Evolutionary conservation across 2,329 filamentous ascomycete species (phyloP).

Genomic region (Hypoxylon sp.): DNA sequence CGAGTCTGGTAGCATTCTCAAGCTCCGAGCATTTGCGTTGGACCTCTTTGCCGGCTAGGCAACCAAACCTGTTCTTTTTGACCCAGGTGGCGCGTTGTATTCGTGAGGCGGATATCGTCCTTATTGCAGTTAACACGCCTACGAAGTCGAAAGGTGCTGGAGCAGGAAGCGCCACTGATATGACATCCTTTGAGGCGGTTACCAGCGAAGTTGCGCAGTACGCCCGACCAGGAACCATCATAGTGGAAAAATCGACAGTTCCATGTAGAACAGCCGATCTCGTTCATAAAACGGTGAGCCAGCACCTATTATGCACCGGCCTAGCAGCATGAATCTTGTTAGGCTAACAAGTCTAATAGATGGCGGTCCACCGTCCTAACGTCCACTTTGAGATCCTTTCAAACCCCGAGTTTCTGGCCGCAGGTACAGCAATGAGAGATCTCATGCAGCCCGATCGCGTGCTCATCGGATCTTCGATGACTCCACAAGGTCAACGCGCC

Average conservation of each 20-base stretch:
- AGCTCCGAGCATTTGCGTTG: neutral
- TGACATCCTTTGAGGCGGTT: constrained; percentile 79
- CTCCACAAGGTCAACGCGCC: constrained; percentile 71
- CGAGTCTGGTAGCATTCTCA: neutral
- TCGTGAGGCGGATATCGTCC: constrained; percentile 77
- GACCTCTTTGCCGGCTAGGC: constrained; percentile 60
- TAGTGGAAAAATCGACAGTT: constrained; percentile 87
- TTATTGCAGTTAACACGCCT: constrained; percentile 84
- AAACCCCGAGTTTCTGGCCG: constrained; percentile 86
- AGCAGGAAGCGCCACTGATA: constrained; percentile 78
- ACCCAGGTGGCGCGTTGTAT: constrained; percentile 75
- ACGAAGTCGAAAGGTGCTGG: constrained; percentile 80
- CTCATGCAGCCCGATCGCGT: constrained; percentile 80
- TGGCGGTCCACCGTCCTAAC: constrained; percentile 71
- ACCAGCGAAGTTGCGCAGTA: constrained; percentile 76
- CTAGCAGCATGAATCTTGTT: neutral
- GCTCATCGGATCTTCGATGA: constrained; percentile 78
- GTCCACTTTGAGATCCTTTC: constrained; percentile 82
- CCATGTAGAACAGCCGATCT: constrained; percentile 81
- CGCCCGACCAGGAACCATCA: constrained; percentile 76
- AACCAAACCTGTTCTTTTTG: constrained; percentile 81
- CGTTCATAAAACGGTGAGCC: constrained; percentile 75
- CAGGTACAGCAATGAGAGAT: constrained; percentile 81
- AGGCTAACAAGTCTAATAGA: constrained; percentile 55
- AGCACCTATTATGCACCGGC: neutral